Base-by-base conservation (phyloP, 2,329 filamentous ascomycete species). In the Didymella keratinophila region DNA sequence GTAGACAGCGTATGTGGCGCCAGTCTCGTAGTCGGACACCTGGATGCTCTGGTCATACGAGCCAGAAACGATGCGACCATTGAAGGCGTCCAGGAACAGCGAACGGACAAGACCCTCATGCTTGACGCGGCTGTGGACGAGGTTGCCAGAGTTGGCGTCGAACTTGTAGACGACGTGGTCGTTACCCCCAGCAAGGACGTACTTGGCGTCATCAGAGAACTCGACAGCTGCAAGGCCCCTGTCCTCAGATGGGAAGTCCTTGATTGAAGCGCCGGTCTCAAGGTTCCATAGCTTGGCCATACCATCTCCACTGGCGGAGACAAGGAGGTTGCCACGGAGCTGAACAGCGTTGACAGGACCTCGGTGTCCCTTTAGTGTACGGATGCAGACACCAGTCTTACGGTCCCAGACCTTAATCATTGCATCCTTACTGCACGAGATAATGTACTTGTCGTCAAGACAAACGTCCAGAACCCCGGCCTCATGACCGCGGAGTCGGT, bases 281-380 rank as follows among this genome's bases (percentile, higher is more conserved):
- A 98, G 89, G 75, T 97, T 96, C 95, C 95, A 99, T 57, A 99
- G 83, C 80, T 96, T 96, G 62, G 96, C 93, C 49, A 90, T 86
- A 68, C 95, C 95, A 77, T 99, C 95, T 55, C 95, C 95, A 54
- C 91, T 95, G 73, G 95, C 97, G 46, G 91, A 96, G 28, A 97
- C 93, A 47, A 98, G 88, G 7, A 93, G 89, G 78, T 97, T 94
- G 60, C 93, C 94, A 52, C 94, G 90, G 76, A 99, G 87, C 79
- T 98, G 94, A 5, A 99, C 93, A 1, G 95, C 93, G 73, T 99
- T 99, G 66, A 99, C 95, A 1, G 95, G 95, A 0, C 95, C 95
- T 2, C 87, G 84, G 77, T 99, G 95, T 8, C 94, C 95, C 34
- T 86, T 85, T 47, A 99, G 85, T 70, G 91, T 90, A 70, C 91